A percentile compares a stretch with the other conserved stretches of the same genome.
phyloP scores from a whole-genome alignment of 2,329 filamentous ascomycete genomes.

The Chrysosporium keratinophilum region DNA sequence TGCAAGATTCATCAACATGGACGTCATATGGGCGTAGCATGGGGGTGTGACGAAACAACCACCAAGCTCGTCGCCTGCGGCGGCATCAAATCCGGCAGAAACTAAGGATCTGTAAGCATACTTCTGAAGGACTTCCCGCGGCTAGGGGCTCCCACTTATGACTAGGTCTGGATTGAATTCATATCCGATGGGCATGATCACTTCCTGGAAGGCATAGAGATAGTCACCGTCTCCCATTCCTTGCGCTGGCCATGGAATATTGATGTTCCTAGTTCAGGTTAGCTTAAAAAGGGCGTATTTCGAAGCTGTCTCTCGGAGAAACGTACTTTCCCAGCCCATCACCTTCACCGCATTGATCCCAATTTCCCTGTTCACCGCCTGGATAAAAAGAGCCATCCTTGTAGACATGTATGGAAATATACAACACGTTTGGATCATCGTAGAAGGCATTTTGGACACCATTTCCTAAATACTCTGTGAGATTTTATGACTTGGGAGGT shows the following conservation, averaged over 20 bases:
- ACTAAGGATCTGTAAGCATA: conserved; percentile 39
- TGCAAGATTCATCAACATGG: conserved; percentile 95
- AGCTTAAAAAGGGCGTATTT: neutral
- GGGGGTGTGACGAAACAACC: conserved; percentile 83
- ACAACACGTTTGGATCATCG: conserved; percentile 84
- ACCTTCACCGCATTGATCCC: conserved; percentile 49
- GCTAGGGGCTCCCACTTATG: conserved; percentile 43
- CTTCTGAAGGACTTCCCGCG: neutral
- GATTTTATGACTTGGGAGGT: neutral
- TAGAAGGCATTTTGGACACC: conserved; percentile 96
- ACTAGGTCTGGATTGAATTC: conserved; percentile 93
- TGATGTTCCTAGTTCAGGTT: conserved; percentile 45
- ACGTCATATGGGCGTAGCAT: conserved; percentile 97
- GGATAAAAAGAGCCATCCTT: conserved; percentile 79
- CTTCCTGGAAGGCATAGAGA: conserved; percentile 86
- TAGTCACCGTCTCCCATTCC: conserved; percentile 96
- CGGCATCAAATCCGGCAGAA: conserved; percentile 91
- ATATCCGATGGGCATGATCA: conserved; percentile 89
- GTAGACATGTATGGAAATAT: conserved; percentile 90
- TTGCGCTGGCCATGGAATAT: conserved; percentile 57
- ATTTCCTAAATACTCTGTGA: conserved; percentile 51
- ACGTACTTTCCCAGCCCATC: conserved; percentile 46
- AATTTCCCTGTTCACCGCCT: conserved; percentile 47
- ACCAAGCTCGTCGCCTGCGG: conserved; percentile 82
- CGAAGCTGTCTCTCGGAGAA: neutral